phyloP scores from a whole-genome alignment of 2,329 filamentous ascomycete species.

The Beauveria sp. region DNA sequence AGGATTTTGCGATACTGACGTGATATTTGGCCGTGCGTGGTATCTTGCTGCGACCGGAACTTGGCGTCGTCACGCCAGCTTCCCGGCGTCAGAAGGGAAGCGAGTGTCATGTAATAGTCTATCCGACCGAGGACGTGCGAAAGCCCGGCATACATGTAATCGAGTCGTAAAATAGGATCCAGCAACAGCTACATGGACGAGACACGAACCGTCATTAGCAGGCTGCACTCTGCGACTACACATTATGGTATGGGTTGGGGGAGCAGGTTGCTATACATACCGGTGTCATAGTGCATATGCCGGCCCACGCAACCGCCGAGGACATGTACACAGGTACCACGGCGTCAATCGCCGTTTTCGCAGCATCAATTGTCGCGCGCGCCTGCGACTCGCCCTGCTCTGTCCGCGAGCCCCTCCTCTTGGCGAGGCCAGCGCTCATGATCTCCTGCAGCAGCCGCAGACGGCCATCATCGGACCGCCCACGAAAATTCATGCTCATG shows the following conservation, averaged over 20 bases:
- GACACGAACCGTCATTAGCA: neutral
- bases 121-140: conserved; percentile 26
- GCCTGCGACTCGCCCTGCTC: conserved; percentile 21
- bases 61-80: conserved; percentile 19
- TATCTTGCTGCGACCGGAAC: conserved; percentile 17
- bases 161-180: conserved; percentile 26
- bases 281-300: conserved; percentile 30
- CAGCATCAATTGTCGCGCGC: conserved; percentile 21
- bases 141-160: conserved; percentile 23
- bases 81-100: conserved; percentile 19
- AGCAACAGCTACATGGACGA: conserved; percentile 23
- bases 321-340: conserved; percentile 21
- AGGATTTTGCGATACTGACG: conserved; percentile 25
- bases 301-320: conserved; percentile 27
- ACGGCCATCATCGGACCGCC: conserved; percentile 20
- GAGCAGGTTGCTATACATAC: conserved; percentile 17
- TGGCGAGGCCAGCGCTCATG: conserved; percentile 22
- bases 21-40: conserved; percentile 18
- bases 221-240: neutral
- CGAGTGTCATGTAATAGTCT: conserved; percentile 27
- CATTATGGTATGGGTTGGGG: neutral
- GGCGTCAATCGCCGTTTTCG: conserved; percentile 21
- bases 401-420: conserved; percentile 20
- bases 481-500: conserved; percentile 18
- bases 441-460: conserved; percentile 24